Conservation (phyloP, 2,329 filamentous ascomycete species). For the Nemania serpens region DNA sequence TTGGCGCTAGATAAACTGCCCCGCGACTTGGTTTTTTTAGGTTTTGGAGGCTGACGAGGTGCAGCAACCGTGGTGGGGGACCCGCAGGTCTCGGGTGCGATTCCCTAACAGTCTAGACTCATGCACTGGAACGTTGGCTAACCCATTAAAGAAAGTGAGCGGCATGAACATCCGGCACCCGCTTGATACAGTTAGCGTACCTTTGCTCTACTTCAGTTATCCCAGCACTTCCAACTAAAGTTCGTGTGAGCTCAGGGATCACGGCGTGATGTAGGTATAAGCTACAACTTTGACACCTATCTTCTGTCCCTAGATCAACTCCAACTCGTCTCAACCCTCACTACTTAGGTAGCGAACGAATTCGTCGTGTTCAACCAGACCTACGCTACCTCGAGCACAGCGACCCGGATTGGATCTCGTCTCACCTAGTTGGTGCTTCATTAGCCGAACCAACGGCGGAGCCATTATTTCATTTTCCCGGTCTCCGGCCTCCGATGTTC, state of each 20-base stretch:
- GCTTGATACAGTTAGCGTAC: neutral
- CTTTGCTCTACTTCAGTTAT: neutral
- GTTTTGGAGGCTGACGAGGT: slow-evolving; percentile 12
- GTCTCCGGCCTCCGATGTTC: neutral
- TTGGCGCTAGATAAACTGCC: slow-evolving; percentile 5
- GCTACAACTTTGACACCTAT: slow-evolving; percentile 1
- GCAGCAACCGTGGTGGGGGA: slow-evolving; percentile 12
- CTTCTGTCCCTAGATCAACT: neutral
- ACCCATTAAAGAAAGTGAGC: neutral
- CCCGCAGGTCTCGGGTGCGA: slow-evolving; percentile 3
- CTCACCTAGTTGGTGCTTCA: neutral
- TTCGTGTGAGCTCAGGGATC: neutral
- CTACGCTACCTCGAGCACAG: no score
- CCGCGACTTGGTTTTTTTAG: slow-evolving; percentile 15
- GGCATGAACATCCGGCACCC: slow-evolving; percentile 6
- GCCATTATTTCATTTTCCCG: no score
- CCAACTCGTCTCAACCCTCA: neutral
- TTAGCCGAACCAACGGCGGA: no score
- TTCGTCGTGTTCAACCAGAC: no score
- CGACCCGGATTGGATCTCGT: neutral
- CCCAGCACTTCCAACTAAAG: neutral
- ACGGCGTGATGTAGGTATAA: neutral
- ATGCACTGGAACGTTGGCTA: slow-evolving; percentile 7
- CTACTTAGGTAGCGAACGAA: no score
- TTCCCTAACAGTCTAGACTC: neutral